phyloP scores from a whole-genome alignment of 305 asterid species.

The Coffea humblotiana region DNA sequence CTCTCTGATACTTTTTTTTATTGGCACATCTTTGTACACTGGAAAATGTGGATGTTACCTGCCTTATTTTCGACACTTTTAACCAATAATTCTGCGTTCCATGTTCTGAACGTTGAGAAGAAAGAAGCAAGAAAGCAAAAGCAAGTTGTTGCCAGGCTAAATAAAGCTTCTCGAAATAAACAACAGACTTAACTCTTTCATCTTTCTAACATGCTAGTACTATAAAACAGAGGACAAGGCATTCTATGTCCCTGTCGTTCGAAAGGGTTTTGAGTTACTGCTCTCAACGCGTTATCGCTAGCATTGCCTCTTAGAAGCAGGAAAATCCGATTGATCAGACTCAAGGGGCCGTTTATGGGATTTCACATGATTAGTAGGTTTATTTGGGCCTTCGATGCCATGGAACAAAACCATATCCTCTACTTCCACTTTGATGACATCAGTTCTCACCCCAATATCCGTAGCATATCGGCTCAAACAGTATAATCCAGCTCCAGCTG shows the following conservation, averaged over 20 bases:
- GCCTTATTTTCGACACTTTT: background rate
- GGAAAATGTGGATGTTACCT: background rate
- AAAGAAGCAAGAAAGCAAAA: too few relatives aligned
- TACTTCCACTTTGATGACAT: conserved; percentile 35
- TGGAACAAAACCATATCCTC: conserved; percentile 27
- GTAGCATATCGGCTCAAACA: conserved; percentile 29
- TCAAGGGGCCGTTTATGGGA: background rate
- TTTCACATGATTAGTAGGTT: background rate
- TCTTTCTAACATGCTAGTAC: too few relatives aligned
- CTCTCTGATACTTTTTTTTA: background rate
- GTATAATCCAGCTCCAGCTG: conserved; percentile 28
- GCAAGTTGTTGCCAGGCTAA: background rate
- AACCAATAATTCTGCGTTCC: background rate
- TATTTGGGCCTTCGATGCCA: background rate
- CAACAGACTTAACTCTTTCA: too few relatives aligned
- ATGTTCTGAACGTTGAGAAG: too few relatives aligned
- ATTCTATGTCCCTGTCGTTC: too few relatives aligned
- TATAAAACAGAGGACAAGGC: too few relatives aligned
- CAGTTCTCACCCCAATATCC: conserved; percentile 39
- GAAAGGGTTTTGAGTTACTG: background rate
- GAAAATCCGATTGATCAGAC: conserved; percentile 12
- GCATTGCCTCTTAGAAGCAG: conserved; percentile 14
- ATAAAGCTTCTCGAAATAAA: background rate
- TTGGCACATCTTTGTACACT: background rate
- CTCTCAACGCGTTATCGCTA: background rate